phyloP scores from a whole-genome alignment of 352 stramenopile genomes.

The Salisapilia sapeloensis region DNA sequence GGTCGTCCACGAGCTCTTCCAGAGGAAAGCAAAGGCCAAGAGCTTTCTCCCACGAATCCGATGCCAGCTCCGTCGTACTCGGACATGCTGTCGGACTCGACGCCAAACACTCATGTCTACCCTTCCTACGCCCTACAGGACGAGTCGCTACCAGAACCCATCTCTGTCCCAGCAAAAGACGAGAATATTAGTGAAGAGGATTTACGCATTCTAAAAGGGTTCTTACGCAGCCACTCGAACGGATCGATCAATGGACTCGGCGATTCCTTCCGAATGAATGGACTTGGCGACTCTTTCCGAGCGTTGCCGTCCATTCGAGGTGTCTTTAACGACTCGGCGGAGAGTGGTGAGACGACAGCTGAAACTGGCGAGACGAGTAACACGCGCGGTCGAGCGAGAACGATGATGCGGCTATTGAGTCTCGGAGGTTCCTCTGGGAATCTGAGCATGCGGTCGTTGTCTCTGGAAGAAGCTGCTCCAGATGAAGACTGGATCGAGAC shows the following conservation, averaged over 20 bases:
- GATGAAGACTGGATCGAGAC: conserved; percentile 30
- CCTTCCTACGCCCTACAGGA: background rate
- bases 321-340: conserved; percentile 2
- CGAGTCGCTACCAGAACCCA: conserved; percentile 14
- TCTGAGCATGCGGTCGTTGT: conserved; percentile 28
- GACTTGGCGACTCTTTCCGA: conserved; percentile 15
- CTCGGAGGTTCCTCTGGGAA: conserved; percentile 31
- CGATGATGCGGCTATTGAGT: conserved; percentile 31
- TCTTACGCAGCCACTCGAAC: conserved; percentile 30
- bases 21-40: too few relatives aligned
- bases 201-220: conserved; percentile 39
- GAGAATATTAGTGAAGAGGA: conserved; percentile 40
- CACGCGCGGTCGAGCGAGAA: conserved; percentile 7
- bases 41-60: too few relatives aligned
- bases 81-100: too few relatives aligned
- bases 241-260: conserved; percentile 15
- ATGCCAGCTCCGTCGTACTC: too few relatives aligned
- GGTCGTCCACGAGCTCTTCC: conserved; percentile 35
- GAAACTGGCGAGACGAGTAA: conserved; percentile 1
- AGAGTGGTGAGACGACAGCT: conserved; percentile 6
- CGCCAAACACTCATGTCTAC: conserved; percentile 6
- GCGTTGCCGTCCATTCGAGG: conserved; percentile 13
- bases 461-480: conserved; percentile 21
- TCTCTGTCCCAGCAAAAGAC: conserved; percentile 15
- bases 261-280: conserved; percentile 3